Conservation (phyloP, 83 land plant genomes). For the Diphasiastrum complanatum region DNA sequence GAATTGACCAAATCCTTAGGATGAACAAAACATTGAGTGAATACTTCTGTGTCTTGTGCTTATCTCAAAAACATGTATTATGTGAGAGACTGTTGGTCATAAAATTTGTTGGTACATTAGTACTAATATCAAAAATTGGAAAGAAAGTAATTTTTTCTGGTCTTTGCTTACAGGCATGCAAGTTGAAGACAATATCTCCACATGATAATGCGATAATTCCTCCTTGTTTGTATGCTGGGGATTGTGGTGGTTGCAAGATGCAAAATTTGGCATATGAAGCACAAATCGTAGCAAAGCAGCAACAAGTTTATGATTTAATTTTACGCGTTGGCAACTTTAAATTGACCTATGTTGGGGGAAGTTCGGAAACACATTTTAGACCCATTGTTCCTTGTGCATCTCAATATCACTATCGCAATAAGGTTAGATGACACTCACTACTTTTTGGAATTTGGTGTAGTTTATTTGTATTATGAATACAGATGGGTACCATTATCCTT, state of each 20-base stretch:
- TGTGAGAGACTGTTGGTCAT: neutral
- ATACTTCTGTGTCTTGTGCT: no score
- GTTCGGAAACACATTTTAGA: slow-evolving; percentile 45
- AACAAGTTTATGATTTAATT: slow-evolving; percentile 73
- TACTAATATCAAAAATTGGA: no score
- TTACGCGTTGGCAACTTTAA: slow-evolving; percentile 69
- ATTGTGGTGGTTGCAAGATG: slow-evolving; percentile 89
- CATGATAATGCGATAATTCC: slow-evolving; percentile 66
- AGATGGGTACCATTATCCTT: no score
- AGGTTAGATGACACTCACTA: slow-evolving; percentile 37
- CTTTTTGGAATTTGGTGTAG: no score
- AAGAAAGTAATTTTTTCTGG: neutral
- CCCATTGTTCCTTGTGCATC: slow-evolving; percentile 67
- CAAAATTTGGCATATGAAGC: slow-evolving; percentile 78
- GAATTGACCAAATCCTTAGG: no score
- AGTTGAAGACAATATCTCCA: slow-evolving; percentile 56
- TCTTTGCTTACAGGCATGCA: slow-evolving; percentile 31
- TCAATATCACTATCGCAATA: slow-evolving; percentile 77
- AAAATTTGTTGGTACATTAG: neutral
- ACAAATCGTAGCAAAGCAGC: slow-evolving; percentile 62
- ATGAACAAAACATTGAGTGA: no score
- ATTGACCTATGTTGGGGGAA: slow-evolving; percentile 28
- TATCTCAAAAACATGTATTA: no score
- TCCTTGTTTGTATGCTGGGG: slow-evolving; percentile 74
- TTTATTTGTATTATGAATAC: no score